A percentile compares a stretch with the other conserved stretches of the same genome.
These are phyloP conservation scores for Solidago caesia DNA, from an alignment of 129 eudicot species.

Conservation along the genomic window DNA sequence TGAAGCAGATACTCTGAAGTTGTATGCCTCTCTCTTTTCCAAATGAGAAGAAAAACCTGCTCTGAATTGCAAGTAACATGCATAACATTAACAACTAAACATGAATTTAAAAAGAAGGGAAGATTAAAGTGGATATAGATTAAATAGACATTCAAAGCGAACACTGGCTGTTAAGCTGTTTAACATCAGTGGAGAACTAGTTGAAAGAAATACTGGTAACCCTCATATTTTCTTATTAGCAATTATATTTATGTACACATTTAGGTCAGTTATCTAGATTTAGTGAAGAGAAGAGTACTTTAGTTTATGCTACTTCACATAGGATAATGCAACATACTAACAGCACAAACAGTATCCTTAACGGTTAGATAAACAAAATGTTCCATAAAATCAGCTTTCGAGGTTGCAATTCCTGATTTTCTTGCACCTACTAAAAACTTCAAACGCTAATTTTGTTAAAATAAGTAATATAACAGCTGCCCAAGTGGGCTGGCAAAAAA, in stretches of 20 bases:
- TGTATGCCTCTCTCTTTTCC: constrained; percentile 28
- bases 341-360: not conserved
- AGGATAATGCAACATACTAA: not conserved
- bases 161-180: not conserved
- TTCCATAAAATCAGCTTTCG: not conserved
- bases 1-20: constrained; percentile 39
- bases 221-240: not conserved
- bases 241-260: not conserved
- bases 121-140: constrained; percentile 12
- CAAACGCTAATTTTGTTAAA: no score
- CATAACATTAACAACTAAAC: constrained; percentile 14
- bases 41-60: constrained; percentile 29
- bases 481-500: no score
- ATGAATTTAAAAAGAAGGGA: not conserved
- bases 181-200: not conserved
- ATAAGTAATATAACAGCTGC: no score
- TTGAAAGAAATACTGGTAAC: not conserved
- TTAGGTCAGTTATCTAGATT: not conserved
- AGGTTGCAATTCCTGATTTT: not conserved
- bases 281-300: not conserved
- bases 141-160: not conserved
- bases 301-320: not conserved
- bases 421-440: no score
- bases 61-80: constrained; percentile 32
- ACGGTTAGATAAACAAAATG: not conserved